A percentile compares a stretch with the other conserved stretches of the same genome.
These are phyloP conservation scores for Trichoderma asperellum DNA, from an alignment of 2,329 filamentous ascomycete species.

Conservation along the genomic window DNA sequence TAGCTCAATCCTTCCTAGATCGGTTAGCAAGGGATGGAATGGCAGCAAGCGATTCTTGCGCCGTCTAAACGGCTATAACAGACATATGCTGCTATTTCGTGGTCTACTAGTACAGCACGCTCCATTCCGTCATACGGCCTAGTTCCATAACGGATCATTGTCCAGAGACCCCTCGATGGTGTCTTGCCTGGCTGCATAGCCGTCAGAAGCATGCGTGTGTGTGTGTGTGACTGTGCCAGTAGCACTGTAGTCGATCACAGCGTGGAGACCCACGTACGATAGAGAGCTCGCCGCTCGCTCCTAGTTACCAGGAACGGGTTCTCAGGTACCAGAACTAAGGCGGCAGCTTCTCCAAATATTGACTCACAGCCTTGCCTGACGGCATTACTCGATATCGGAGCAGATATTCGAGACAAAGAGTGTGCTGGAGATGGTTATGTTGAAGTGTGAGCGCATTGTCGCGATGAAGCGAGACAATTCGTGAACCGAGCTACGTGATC, in stretches of 20 bases:
- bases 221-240: slow-evolving; percentile 19
- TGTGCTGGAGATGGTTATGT: background rate
- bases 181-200: slow-evolving; percentile 7
- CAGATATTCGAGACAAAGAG: no score
- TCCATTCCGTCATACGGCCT: background rate
- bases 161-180: background rate
- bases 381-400: background rate
- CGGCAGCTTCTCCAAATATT: background rate
- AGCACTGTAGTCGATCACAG: slow-evolving; percentile 24
- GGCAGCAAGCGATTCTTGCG: background rate
- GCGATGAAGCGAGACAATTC: background rate
- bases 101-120: background rate
- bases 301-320: background rate
- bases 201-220: background rate
- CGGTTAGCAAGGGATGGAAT: slow-evolving; percentile 3
- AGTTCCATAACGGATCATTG: slow-evolving; percentile 1
- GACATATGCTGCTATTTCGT: background rate
- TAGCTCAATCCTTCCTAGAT: background rate
- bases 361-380: background rate
- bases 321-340: background rate
- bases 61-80: slow-evolving; percentile 7
- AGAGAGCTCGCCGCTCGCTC: background rate
- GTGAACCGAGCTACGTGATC: background rate
- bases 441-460: background rate
- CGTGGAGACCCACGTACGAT: slow-evolving; percentile 14